A percentile compares a stretch with the other conserved stretches of the same genome.
These are phyloP conservation scores for Agroathelia rolfsii DNA, from an alignment of 1,284 basidiomycete species.

Conservation along the genomic window DNA sequence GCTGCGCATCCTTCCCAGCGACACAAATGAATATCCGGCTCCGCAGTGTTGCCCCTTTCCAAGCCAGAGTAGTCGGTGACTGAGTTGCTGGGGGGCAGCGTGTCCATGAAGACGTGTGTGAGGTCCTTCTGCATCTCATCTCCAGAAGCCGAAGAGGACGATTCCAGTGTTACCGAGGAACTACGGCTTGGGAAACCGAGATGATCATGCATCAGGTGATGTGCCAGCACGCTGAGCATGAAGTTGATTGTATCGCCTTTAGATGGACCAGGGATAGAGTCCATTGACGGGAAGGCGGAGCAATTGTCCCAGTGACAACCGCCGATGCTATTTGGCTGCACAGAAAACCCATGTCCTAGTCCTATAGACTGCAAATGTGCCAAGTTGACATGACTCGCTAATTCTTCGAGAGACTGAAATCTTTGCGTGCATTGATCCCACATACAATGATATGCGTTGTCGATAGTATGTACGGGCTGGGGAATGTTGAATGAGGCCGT, in stretches of 20 bases:
- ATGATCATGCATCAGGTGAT: slow-evolving; percentile 74
- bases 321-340: slow-evolving; percentile 9
- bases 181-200: slow-evolving; percentile 46
- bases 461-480: slow-evolving; percentile 6
- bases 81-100: slow-evolving; percentile 9
- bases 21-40: slow-evolving; percentile 43
- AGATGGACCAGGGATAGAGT: slow-evolving; percentile 35
- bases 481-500: slow-evolving; percentile 8
- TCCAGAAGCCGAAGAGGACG: no score
- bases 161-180: no score
- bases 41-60: slow-evolving; percentile 17
- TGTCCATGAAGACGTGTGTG: slow-evolving; percentile 8
- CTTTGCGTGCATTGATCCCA: slow-evolving; percentile 61
- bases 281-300: slow-evolving; percentile 34
- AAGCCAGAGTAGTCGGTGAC: slow-evolving; percentile 12
- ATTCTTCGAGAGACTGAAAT: slow-evolving; percentile 53
- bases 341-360: slow-evolving; percentile 9
- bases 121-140: no score
- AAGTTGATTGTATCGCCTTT: slow-evolving; percentile 28
- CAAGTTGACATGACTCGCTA: slow-evolving; percentile 76
- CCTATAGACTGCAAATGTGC: slow-evolving; percentile 38
- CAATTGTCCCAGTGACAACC: slow-evolving; percentile 64
- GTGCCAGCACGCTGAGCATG: slow-evolving; percentile 36
- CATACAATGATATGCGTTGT: slow-evolving; percentile 31
- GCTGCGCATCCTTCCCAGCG: slow-evolving; percentile 59